These are phyloP conservation scores for Toxicodendron radicans DNA, from an alignment of 345 rosid species.

Conservation along the genomic window DNA sequence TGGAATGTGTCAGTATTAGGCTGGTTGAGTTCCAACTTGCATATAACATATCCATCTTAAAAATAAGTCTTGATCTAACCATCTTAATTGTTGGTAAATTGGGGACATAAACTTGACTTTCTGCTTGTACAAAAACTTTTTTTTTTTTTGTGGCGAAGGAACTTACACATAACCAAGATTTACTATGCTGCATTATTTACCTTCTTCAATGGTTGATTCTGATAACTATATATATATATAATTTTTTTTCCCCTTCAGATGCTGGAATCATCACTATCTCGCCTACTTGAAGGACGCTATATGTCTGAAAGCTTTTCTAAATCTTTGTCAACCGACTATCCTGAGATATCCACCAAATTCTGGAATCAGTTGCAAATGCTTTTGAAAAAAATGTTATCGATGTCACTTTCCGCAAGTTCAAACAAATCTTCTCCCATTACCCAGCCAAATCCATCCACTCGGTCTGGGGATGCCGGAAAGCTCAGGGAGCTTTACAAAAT, in stretches of 20 bases:
- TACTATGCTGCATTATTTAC: background rate
- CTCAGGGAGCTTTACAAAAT: constrained; percentile 76
- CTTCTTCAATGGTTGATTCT: constrained; percentile 10
- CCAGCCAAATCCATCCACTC: constrained; percentile 29
- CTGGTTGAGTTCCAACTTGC: background rate
- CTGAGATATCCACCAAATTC: constrained; percentile 52
- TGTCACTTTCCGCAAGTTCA: constrained; percentile 36
- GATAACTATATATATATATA: background rate
- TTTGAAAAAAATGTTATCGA: constrained; percentile 63
- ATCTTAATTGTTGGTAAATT: background rate
- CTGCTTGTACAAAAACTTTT: background rate
- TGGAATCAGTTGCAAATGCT: constrained; percentile 75
- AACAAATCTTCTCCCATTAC: constrained; percentile 34
- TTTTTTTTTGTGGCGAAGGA: background rate
- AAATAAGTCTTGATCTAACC: background rate
- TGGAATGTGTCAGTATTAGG: background rate
- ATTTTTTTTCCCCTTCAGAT: constrained; percentile 47
- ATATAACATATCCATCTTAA: no score
- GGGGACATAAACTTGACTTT: no score
- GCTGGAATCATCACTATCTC: constrained; percentile 70
- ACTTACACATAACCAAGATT: background rate
- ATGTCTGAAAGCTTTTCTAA: constrained; percentile 34
- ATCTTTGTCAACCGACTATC: constrained; percentile 39
- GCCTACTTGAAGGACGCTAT: constrained; percentile 66
- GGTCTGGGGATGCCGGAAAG: constrained; percentile 49